Conservation (phyloP, 495 filamentous ascomycete genomes). For the Cryomyces minteri region DNA sequence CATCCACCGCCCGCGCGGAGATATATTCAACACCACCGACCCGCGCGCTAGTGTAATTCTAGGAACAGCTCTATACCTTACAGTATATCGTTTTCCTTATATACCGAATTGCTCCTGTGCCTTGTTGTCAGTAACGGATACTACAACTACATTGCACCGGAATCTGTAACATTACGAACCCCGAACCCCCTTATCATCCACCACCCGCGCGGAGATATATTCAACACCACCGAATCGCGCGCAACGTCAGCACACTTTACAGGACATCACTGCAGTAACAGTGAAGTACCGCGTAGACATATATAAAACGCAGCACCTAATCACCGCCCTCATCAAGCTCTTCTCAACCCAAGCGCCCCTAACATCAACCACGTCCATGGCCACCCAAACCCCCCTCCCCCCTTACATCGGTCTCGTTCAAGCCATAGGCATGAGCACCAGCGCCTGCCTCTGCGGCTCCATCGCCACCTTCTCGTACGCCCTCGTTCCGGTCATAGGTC, state of each 20-base stretch:
- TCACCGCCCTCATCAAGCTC: too few relatives aligned
- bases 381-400: background rate
- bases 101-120: too few relatives aligned
- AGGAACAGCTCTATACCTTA: too few relatives aligned
- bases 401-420: background rate
- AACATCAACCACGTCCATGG: too few relatives aligned
- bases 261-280: too few relatives aligned
- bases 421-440: conserved; percentile 1
- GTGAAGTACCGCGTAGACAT: too few relatives aligned
- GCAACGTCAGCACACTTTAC: too few relatives aligned
- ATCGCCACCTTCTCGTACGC: background rate
- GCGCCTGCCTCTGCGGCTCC: conserved; percentile 1
- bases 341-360: too few relatives aligned
- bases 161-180: background rate
- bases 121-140: background rate
- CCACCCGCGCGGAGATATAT: background rate
- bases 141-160: background rate
- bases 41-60: background rate
- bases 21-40: background rate
- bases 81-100: too few relatives aligned
- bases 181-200: background rate
- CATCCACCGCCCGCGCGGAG: background rate
- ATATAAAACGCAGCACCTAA: too few relatives aligned
- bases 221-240: background rate
- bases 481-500: background rate